Conservation (phyloP, 495 filamentous ascomycete species). For the Lepidopterella palustris region DNA sequence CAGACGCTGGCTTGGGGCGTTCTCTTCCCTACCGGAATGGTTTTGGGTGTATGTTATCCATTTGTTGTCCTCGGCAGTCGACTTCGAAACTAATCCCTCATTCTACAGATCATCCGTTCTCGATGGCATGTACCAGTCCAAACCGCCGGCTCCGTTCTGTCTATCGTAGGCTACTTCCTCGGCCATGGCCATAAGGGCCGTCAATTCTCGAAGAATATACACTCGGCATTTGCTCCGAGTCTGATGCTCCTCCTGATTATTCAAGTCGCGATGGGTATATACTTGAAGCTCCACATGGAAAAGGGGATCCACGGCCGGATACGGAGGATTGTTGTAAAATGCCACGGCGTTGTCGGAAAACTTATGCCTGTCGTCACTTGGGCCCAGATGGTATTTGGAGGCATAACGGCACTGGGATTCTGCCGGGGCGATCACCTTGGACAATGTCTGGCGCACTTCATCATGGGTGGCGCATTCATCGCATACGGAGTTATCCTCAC, state of each 20-base stretch:
- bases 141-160: constrained; percentile 63
- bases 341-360: constrained; percentile 80
- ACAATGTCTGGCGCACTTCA: constrained; percentile 94
- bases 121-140: constrained; percentile 95
- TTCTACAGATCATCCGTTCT: constrained; percentile 68
- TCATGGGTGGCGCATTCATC: constrained; percentile 97
- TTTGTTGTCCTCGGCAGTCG: neutral
- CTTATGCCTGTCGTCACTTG: constrained; percentile 78
- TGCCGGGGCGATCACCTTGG: constrained; percentile 86
- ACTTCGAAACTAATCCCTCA: neutral
- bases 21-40: constrained; percentile 92
- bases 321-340: constrained; percentile 60
- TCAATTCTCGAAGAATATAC: constrained; percentile 77
- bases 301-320: constrained; percentile 75
- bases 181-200: constrained; percentile 86
- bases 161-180: constrained; percentile 79
- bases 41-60: constrained; percentile 64
- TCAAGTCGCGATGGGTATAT: constrained; percentile 77
- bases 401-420: constrained; percentile 89
- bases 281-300: constrained; percentile 82
- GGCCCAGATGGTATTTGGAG: constrained; percentile 96
- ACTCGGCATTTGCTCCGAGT: constrained; percentile 70
- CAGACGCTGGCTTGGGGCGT: constrained; percentile 83
- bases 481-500: constrained; percentile 85
- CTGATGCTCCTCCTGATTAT: constrained; percentile 70